phyloP scores from a whole-genome alignment of 768 basidiomycete species.

The Kwoniella bestiolae region DNA sequence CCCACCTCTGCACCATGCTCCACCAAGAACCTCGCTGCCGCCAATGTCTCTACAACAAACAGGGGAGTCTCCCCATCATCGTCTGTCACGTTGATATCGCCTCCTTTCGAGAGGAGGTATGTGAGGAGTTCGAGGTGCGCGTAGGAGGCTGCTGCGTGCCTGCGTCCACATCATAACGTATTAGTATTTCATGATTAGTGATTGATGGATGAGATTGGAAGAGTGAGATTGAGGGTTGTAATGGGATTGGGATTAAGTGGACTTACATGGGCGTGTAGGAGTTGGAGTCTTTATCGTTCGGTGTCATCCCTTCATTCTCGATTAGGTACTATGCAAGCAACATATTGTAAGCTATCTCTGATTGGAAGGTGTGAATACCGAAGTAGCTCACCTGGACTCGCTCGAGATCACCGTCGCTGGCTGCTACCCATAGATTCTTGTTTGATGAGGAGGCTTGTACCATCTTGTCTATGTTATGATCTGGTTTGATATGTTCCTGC shows the following conservation, averaged over 20 bases:
- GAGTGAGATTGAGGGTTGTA: conserved; percentile 66
- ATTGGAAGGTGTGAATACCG: neutral
- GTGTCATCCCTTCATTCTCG: conserved; percentile 40
- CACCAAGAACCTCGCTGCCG: conserved; percentile 77
- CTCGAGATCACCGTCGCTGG: conserved; percentile 83
- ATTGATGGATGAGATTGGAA: neutral
- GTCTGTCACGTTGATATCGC: conserved; percentile 83
- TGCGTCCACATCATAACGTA: conserved; percentile 59
- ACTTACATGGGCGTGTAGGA: conserved; percentile 56
- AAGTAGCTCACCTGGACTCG: conserved; percentile 67
- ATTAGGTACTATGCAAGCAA: conserved; percentile 37
- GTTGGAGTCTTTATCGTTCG: conserved; percentile 53
- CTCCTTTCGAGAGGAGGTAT: conserved; percentile 81
- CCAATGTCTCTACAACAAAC: conserved; percentile 81
- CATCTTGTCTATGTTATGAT: too few relatives aligned
- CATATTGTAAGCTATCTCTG: too few relatives aligned
- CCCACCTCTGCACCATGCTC: conserved; percentile 73
- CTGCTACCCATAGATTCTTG: conserved; percentile 88
- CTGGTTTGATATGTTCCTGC: too few relatives aligned
- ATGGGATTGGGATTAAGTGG: conserved; percentile 42
- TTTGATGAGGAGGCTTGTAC: conserved; percentile 37
- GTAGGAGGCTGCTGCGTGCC: conserved; percentile 94
- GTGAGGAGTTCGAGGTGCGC: conserved; percentile 74
- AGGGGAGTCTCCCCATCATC: conserved; percentile 88
- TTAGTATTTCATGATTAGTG: neutral